Evolutionary conservation across 2,329 filamentous ascomycete species (phyloP), one percentile per base, ranked within the genome.

Genomic region (Sporothrix pseudoabietina): DNA sequence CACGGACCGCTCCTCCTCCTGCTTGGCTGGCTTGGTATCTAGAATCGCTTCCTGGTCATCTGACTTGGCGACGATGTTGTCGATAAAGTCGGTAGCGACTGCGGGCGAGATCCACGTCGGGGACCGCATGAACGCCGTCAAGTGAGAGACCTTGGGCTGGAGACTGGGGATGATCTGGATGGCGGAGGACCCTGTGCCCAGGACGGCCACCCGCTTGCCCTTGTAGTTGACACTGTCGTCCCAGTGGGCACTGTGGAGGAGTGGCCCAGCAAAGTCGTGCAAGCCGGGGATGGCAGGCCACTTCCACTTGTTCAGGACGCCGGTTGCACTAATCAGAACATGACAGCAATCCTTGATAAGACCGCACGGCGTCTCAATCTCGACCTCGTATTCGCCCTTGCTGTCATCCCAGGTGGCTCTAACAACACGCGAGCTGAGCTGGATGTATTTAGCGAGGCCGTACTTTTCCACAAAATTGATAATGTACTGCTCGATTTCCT

Each of bases 331-430:
- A 22, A 77, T 59, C 6, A 78, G 57, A 7, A 77, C 69, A 12
- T 77, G 68, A 69, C 74, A 72, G 41, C 47, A 41, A 65, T 77
- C 75, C 12, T 61, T 69, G 59, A 76, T 74, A 8, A 72, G 74
- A 10, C 47, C 76, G 1, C 72, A 52, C 41, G 78, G 76, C 57
- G 78, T 76, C 9, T 81, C 75, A 1, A 75, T 77, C 32, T 61
- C 57, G 22, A 81, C 71, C 68, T 76, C 74, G 73, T 57, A 65
- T 22, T 52, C 44, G 44, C 83, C 84, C 86, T 7, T 81, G 76
- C 1, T 81, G 81, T 85, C 84, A 71, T 85, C 79, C 85, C 85
- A 87, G 0, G 71, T 76, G 3, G 80, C 82, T 8, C 54, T 35
- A 6, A 35, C 41, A 14, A 73, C 72, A 8, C 10, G 61, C 12